These are phyloP conservation scores for Capronia americana DNA, from an alignment of 2,329 filamentous ascomycete species.

Conservation along the genomic window DNA sequence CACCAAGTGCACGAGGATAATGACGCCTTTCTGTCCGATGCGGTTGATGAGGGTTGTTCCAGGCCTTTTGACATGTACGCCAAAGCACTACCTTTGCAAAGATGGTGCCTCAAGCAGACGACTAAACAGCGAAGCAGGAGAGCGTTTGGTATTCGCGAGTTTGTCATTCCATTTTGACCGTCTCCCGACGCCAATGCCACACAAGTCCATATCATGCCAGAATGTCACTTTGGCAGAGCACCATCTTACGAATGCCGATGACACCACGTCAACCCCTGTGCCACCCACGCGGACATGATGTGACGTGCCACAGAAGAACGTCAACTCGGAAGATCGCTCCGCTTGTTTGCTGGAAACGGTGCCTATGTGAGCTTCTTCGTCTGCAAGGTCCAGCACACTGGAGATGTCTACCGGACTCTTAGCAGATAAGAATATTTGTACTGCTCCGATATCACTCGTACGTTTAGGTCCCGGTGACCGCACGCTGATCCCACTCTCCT, in stretches of 20 bases:
- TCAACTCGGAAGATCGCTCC: slow-evolving; percentile 18
- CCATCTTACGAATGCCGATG: slow-evolving; percentile 12
- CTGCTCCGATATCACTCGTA: not conserved
- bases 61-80: not conserved
- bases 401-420: not conserved
- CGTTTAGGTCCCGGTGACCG: not conserved
- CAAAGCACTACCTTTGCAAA: not conserved
- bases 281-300: slow-evolving; percentile 27
- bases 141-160: not conserved
- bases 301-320: slow-evolving; percentile 22
- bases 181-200: not conserved
- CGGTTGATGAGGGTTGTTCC: not conserved
- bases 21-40: not conserved
- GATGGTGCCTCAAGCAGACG: not conserved
- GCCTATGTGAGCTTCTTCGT: not conserved
- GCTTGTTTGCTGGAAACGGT: not conserved
- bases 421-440: not conserved
- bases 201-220: not conserved
- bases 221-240: slow-evolving; percentile 16
- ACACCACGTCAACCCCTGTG: slow-evolving; percentile 31
- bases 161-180: not conserved
- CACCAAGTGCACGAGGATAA: not conserved
- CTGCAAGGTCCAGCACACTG: not conserved
- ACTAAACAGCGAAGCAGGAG: not conserved
- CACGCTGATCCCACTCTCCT: not conserved